Conservation (phyloP, 768 basidiomycete genomes). For the Tricholoma matsutake region DNA sequence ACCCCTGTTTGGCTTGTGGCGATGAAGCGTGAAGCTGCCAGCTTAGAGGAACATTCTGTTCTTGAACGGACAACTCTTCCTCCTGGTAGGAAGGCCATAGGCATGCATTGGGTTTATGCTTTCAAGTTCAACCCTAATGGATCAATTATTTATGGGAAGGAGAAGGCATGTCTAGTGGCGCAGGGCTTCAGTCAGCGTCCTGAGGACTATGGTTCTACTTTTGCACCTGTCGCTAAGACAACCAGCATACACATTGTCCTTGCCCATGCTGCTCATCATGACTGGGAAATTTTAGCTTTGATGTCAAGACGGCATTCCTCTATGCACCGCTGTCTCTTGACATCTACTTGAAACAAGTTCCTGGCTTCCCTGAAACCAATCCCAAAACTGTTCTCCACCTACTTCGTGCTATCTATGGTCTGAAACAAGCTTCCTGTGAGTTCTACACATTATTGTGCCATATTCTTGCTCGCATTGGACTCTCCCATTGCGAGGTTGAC, state of each 20-base stretch:
- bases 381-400: background rate
- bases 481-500: background rate
- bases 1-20: no score
- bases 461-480: background rate
- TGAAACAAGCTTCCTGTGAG: background rate
- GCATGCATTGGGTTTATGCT: no score
- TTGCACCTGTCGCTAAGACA: slow-evolving; percentile 12
- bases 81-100: no score
- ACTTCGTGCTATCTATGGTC: background rate
- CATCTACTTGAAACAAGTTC: background rate
- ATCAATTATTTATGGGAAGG: no score
- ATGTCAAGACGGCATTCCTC: background rate
- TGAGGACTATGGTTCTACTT: slow-evolving; percentile 25
- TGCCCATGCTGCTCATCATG: background rate
- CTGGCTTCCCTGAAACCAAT: background rate
- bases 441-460: background rate
- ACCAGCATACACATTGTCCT: background rate
- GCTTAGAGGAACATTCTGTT: no score
- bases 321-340: background rate
- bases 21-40: no score
- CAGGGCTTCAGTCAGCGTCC: slow-evolving; percentile 16
- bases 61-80: no score
- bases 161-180: background rate
- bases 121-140: no score
- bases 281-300: background rate